Evolutionary conservation across 2,329 filamentous ascomycete genomes (phyloP).

Genomic region (Onygenales sp.): DNA sequence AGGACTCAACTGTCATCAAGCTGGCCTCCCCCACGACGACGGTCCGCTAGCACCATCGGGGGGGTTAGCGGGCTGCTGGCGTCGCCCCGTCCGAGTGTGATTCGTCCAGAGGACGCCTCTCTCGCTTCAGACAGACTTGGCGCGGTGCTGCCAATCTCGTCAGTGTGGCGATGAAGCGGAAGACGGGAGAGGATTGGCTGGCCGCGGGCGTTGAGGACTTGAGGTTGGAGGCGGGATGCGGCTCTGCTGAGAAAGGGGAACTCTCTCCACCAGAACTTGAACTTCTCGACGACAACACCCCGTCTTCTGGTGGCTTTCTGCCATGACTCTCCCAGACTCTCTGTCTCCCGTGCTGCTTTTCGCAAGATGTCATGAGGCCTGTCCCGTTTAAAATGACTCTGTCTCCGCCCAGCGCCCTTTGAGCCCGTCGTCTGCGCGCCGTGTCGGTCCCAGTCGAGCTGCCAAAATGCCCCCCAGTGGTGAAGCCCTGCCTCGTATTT

Average conservation of each 20-base stretch:
- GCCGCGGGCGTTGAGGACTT: too few species aligned
- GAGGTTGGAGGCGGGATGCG: too few species aligned
- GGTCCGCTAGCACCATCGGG: too few species aligned
- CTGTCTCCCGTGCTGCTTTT: too few species aligned
- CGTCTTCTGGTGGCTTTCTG: background rate
- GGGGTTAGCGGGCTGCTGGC: background rate
- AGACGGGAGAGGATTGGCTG: too few species aligned
- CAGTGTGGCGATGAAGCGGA: background rate
- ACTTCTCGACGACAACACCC: background rate
- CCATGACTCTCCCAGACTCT: background rate
- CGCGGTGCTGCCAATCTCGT: background rate
- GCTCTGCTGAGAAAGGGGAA: too few species aligned
- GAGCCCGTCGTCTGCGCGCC: background rate
- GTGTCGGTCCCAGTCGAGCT: background rate
- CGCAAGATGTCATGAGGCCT: too few species aligned
- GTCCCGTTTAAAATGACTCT: too few species aligned
- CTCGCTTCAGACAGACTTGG: background rate
- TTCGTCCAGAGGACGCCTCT: background rate
- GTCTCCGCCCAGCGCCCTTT: background rate
- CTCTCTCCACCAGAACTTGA: too few species aligned
- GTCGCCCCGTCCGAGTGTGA: background rate
- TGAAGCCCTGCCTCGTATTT: slow-evolving; percentile 1
- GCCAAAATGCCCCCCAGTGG: background rate
- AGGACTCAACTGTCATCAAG: too few species aligned
- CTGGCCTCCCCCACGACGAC: too few species aligned